Conservation (phyloP, 208 protist genomes). For the Strigomonas galati region DNA sequence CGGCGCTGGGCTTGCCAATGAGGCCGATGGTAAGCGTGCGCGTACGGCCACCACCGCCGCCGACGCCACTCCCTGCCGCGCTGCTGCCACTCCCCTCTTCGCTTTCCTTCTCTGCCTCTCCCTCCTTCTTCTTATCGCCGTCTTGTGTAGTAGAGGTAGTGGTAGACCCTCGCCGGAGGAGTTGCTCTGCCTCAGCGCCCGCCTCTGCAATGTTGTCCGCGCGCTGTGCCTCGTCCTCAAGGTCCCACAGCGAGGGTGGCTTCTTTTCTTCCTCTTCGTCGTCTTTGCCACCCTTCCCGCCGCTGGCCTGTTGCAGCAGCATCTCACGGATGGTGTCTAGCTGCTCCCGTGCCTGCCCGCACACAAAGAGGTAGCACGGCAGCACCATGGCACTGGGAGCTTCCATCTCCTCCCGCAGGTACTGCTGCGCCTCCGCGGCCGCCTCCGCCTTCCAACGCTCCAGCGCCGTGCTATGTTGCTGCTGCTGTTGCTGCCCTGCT, state of each 20-base stretch:
- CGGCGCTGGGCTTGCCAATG: constrained; percentile 91
- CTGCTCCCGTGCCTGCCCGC: constrained; percentile 32
- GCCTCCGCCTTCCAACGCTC: constrained; percentile 57
- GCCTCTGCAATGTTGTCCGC: constrained; percentile 31
- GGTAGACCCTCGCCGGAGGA: constrained; percentile 14
- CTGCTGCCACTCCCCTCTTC: constrained; percentile 12
- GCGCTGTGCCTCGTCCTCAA: constrained; percentile 37
- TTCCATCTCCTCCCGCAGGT: constrained; percentile 52
- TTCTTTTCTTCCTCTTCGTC: constrained; percentile 10
- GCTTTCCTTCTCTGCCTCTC: not conserved
- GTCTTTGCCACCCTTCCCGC: constrained; percentile 15
- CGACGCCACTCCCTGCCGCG: not conserved
- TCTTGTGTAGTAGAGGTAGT: not conserved
- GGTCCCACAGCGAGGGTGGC: constrained; percentile 23
- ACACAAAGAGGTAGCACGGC: constrained; percentile 53
- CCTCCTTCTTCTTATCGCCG: constrained; percentile 28
- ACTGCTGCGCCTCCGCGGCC: constrained; percentile 27
- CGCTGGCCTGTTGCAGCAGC: constrained; percentile 25
- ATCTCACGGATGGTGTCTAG: constrained; percentile 19
- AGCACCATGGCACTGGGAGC: constrained; percentile 53
- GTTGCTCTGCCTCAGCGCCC: constrained; percentile 24
- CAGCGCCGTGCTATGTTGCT: constrained; percentile 33
- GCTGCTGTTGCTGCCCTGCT: too few species aligned
- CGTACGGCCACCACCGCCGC: constrained; percentile 25
- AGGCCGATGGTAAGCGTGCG: constrained; percentile 89